Evolutionary conservation across 768 basidiomycete genomes (phyloP), one percentile per base, ranked within the genome.

Genomic region (Tephrocybe rancida): DNA sequence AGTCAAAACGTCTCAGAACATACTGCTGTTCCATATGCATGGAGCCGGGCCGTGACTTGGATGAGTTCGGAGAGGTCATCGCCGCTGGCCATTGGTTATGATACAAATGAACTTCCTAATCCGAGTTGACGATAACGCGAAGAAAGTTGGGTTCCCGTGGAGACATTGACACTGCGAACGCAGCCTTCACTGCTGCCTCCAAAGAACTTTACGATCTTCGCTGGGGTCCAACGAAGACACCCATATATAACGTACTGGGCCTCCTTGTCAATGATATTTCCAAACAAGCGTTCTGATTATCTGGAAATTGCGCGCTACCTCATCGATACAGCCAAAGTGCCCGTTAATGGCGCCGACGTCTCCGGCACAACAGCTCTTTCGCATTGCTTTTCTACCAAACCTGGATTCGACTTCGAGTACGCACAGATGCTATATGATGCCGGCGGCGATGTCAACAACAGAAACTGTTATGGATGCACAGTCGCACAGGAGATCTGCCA

Each of bases 371-470:
- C 70, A 2, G 73, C 76, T 7, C 50, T 80, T 6, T 67, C 71
- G 8, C 74, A 76, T 59, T 62, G 67, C 6, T 69, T 78, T 42
- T 73, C 73, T 4, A 76, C 73, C 11, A 73, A 76, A 54, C 75
- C 76, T 1, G 56, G 64, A 4, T 64, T 73, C 45, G 77, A 77
- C 51, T 60, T 71, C 16, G 74, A 76, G 52, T 73, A 72, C 52
- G 76, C 74, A 2, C 67, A 76, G 53, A 63, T 79, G 21, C 57
- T 80, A 9, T 70, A 68, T 55, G 70, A 73, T 49, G 76, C 72
- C 0, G 77, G 74, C 2, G 76, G 65, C 16, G 72, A 76, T 45
- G 67, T 79, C 35, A 79, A 73, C 52, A 48, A 61, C 21, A 62
- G 73, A 16, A 75, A 77, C 54, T 64, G 76, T 24, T 76, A 75